Conservation (phyloP, 2,329 filamentous ascomycete genomes). For the Ambrosiella beaveri region DNA sequence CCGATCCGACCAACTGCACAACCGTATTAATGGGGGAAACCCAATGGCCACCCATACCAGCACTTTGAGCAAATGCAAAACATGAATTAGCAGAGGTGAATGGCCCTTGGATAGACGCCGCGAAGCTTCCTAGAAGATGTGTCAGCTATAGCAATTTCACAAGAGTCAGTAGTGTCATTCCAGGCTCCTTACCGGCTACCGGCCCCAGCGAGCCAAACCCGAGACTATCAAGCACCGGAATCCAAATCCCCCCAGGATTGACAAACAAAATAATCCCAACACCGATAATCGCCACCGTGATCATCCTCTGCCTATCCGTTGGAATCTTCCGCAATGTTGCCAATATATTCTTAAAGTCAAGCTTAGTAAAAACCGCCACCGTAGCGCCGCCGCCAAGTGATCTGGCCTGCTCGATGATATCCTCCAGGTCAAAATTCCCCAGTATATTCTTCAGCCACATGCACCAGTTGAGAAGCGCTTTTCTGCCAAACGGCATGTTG, state of each 20-base stretch:
- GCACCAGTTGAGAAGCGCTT: background rate
- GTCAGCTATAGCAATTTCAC: background rate
- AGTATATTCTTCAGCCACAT: background rate
- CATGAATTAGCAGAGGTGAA: too few relatives aligned
- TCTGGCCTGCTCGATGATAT: background rate
- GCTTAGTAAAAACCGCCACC: too few relatives aligned
- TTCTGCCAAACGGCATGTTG: background rate
- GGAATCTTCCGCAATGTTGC: too few relatives aligned
- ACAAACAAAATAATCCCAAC: background rate
- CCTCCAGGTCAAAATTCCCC: background rate
- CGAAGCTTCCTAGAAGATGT: background rate
- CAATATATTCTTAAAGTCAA: too few relatives aligned
- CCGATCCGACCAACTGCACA: too few relatives aligned
- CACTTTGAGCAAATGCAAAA: slow-evolving; percentile 6
- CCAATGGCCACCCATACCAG: background rate
- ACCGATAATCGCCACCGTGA: background rate
- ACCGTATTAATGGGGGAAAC: too few relatives aligned
- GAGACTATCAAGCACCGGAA: background rate
- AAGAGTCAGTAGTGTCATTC: background rate
- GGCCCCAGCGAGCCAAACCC: background rate
- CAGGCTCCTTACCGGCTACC: background rate
- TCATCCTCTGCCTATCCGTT: background rate
- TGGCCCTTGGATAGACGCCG: background rate
- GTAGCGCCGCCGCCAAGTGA: background rate
- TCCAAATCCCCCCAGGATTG: background rate